Evolutionary conservation across 2,329 filamentous ascomycete genomes (phyloP).

Genomic region (Dothidotthia symphoricarpi): DNA sequence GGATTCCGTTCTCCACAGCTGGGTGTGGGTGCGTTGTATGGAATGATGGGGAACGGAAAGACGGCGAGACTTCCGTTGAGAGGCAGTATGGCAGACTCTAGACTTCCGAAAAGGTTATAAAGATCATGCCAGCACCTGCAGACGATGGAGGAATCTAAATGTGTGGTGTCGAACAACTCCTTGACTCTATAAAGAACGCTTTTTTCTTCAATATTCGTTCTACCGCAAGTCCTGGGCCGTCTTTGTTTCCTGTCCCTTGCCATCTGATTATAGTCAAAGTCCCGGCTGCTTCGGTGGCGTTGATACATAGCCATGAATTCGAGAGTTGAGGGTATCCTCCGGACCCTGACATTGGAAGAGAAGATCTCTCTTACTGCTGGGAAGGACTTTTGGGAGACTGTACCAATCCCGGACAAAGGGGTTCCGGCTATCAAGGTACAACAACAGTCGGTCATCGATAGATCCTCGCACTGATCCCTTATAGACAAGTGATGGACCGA

Average conservation of each 20-base stretch:
- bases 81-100: neutral
- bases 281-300: neutral
- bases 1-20: constrained; percentile 12
- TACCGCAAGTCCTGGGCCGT: no score
- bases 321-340: constrained; percentile 29
- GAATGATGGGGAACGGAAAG: constrained; percentile 6
- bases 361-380: constrained; percentile 38
- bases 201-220: no score
- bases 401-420: constrained; percentile 56
- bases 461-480: constrained; percentile 1
- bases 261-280: no score
- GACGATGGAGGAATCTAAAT: no score
- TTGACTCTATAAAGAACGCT: no score
- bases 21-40: neutral
- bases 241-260: neutral
- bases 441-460: neutral
- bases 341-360: constrained; percentile 37
- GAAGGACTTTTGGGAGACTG: constrained; percentile 69
- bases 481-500: constrained; percentile 65
- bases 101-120: constrained; percentile 2
- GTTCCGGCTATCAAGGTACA: constrained; percentile 56
- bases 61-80: constrained; percentile 16
- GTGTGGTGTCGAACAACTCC: no score
- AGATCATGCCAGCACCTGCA: neutral
- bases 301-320: constrained; percentile 16